Conservation (phyloP, 352 stramenopile genomes). For the Pythium monospermum region DNA sequence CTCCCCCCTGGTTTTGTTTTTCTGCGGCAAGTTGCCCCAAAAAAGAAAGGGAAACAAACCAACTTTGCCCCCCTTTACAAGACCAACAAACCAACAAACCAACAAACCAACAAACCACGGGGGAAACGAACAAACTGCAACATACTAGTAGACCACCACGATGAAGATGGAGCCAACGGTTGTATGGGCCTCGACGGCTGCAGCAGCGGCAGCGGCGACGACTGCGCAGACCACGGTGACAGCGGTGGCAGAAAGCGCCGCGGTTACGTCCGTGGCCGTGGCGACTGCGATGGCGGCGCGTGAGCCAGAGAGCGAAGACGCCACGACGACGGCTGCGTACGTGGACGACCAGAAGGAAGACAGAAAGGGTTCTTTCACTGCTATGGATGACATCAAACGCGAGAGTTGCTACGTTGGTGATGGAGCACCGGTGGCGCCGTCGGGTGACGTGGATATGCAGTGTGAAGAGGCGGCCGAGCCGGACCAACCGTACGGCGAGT, state of each 20-base stretch:
- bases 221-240: no score
- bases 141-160: neutral
- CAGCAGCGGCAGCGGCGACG: neutral
- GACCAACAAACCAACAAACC: no score
- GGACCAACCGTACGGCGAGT: no score
- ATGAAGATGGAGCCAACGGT: neutral
- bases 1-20: conserved; percentile 25
- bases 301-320: conserved; percentile 14
- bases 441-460: conserved; percentile 20
- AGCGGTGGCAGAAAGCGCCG: no score
- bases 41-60: conserved; percentile 23
- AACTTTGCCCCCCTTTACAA: conserved; percentile 2
- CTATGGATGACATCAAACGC: no score
- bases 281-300: neutral
- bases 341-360: no score
- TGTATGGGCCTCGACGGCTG: no score
- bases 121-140: conserved; percentile 12
- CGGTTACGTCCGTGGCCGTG: neutral
- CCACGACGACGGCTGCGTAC: no score
- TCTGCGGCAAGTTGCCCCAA: conserved; percentile 25
- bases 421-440: no score
- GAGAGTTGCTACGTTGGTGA: no score
- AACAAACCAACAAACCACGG: no score
- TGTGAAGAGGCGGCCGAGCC: conserved; percentile 16
- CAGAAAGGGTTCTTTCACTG: no score